These are phyloP conservation scores for Pyrenochaeta sp. DNA, from an alignment of 2,329 filamentous ascomycete genomes.

Conservation along the genomic window DNA sequence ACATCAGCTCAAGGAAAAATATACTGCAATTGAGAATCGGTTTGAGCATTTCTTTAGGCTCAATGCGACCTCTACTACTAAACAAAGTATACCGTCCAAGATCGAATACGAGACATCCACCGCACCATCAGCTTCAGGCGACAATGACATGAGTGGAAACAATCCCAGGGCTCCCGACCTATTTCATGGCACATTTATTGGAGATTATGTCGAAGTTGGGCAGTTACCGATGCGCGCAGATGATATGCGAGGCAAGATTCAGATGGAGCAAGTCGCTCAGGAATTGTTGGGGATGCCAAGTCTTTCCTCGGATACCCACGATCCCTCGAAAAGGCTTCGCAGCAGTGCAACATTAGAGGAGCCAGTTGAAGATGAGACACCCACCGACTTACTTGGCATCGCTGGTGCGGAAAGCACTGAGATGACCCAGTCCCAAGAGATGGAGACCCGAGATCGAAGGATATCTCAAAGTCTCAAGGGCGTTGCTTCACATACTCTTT, in stretches of 20 bases:
- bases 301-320: not conserved
- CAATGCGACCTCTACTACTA: slow-evolving; percentile 6
- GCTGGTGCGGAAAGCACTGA: not conserved
- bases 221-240: slow-evolving; percentile 13
- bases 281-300: not conserved
- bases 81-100: slow-evolving; percentile 5
- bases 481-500: not conserved
- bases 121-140: not conserved
- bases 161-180: slow-evolving; percentile 8
- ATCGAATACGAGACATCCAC: slow-evolving; percentile 20
- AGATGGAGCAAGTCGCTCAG: no score
- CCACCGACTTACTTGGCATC: not conserved
- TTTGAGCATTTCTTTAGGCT: slow-evolving; percentile 29
- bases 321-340: not conserved
- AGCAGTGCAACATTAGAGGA: not conserved
- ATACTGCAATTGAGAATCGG: slow-evolving; percentile 10
- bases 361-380: not conserved
- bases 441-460: not conserved
- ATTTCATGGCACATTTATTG: slow-evolving; percentile 18
- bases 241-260: not conserved
- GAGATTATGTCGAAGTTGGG: slow-evolving; percentile 17
- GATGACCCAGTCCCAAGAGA: not conserved
- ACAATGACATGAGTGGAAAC: not conserved
- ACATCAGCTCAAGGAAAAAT: slow-evolving; percentile 18
- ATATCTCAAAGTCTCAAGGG: slow-evolving; percentile 5